Evolutionary conservation across 257 asterid species (phyloP), one percentile per base, ranked within the genome.

Genomic region (Euphrasia confusa): DNA sequence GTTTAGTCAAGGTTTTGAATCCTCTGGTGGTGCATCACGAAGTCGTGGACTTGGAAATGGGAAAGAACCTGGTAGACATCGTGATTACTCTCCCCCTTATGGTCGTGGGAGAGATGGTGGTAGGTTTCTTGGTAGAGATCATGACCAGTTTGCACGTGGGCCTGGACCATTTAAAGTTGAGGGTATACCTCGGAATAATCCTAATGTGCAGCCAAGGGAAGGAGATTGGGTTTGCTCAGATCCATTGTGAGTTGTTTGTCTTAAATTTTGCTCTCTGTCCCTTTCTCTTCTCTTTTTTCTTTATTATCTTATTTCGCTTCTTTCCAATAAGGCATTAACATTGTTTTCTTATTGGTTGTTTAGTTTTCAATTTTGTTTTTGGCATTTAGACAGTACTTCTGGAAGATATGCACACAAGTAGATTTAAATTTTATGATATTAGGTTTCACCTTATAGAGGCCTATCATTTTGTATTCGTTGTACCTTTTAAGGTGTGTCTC

Each of bases 161-260:
- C 82, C 77, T 50, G 85, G 88, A 57, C 73, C 87, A 61, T 65
- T 77, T 47, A 78, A 86, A 74, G 75, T 66, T 32, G 92, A 84
- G 57, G 84, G 79, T 74, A 60, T 68, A 65, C 76, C 85, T 63
- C 76, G 92, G 72, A 82, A 86, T 71, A 88, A 85, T 71, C 96
- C 98, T 54, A 87, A 88, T 73, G 96, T 91, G 40, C 89, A 72
- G 17, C 96, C 95, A 6, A 84, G 96, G 72, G 96, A 88, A 50
- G 96, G 98, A 58, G 98, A 91, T 67, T 88, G 98, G 98, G 60
- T 82, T 63, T 91, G 98, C 84, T 61, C 90, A 4, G 94, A 91
- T 69, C 95, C 95, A 60, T 54, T 64, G 96, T 90, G 80, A 75
- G 97, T 78, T 50, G 45, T 61, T 57, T 8, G 30, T 44, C 59